These are phyloP conservation scores for Debaryomyces psychrophilus DNA, from an alignment of 1,139 yeast genomes.

Conservation along the genomic window DNA sequence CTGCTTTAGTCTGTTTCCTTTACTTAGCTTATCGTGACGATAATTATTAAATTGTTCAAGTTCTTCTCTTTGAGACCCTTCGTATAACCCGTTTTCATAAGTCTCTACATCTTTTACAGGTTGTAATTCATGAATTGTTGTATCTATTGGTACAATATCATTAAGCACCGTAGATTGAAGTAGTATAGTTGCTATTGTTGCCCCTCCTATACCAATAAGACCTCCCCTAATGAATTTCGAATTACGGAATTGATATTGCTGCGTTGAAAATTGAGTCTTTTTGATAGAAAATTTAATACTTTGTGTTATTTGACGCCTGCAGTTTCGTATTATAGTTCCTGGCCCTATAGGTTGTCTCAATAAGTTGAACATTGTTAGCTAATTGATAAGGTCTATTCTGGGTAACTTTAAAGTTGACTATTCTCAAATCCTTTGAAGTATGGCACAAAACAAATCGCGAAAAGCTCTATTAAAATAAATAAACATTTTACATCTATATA, in stretches of 20 bases:
- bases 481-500: conserved; percentile 3
- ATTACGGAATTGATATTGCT: background rate
- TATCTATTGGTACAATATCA: conserved; percentile 40
- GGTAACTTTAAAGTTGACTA: background rate
- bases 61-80: conserved; percentile 62
- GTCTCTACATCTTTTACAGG: conserved; percentile 61
- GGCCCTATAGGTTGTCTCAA: background rate
- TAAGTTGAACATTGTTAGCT: conserved; percentile 2
- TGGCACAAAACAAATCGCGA: conserved; percentile 2
- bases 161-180: conserved; percentile 21
- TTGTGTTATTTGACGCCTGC: background rate
- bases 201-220: conserved; percentile 6
- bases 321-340: background rate
- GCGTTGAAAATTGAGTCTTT: conserved; percentile 2
- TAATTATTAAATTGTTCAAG: conserved; percentile 28
- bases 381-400: background rate
- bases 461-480: conserved; percentile 5
- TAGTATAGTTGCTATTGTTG: background rate
- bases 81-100: conserved; percentile 66
- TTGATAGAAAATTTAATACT: background rate
- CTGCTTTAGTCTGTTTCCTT: conserved; percentile 30
- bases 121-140: conserved; percentile 37
- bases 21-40: conserved; percentile 27
- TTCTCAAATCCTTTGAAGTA: background rate
- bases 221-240: conserved; percentile 1